Evolutionary conservation across 495 filamentous ascomycete genomes (phyloP).

Genomic region (Peziza echinospora): DNA sequence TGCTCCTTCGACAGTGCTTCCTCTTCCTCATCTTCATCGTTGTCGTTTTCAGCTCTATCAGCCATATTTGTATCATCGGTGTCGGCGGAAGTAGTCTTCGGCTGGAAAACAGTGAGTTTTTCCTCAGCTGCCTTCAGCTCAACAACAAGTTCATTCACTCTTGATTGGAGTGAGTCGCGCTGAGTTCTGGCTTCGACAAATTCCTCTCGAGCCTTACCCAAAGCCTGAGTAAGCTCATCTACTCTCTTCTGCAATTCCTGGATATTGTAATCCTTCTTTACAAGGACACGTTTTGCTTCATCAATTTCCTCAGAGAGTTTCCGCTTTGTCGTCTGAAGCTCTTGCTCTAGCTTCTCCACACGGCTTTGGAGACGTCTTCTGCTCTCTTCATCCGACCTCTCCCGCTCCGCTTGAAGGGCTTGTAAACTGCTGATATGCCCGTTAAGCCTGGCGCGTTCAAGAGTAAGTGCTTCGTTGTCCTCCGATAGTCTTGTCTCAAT

Average conservation of each 20-base stretch:
- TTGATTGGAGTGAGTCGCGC: constrained; percentile 64
- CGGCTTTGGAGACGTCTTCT: constrained; percentile 54
- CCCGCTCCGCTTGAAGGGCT: constrained; percentile 71
- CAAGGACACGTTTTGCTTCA: constrained; percentile 50
- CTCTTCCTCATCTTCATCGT: constrained; percentile 28
- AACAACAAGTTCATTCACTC: constrained; percentile 70
- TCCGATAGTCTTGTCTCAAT: constrained; percentile 71
- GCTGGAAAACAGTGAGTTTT: constrained; percentile 53
- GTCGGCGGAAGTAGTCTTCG: constrained; percentile 33
- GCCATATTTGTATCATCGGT: too few species aligned
- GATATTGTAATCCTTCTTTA: constrained; percentile 71
- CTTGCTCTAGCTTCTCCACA: constrained; percentile 53
- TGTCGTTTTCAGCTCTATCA: constrained; percentile 14
- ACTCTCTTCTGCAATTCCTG: constrained; percentile 71
- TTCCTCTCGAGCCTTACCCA: constrained; percentile 61
- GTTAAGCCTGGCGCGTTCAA: constrained; percentile 66
- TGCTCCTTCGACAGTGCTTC: constrained; percentile 51
- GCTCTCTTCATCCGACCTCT: constrained; percentile 61
- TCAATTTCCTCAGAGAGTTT: constrained; percentile 70
- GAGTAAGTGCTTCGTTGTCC: constrained; percentile 63
- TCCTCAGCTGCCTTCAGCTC: constrained; percentile 79
- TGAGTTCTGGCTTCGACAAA: constrained; percentile 61
- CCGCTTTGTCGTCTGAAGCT: constrained; percentile 55
- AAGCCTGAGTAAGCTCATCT: constrained; percentile 63
- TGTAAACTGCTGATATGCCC: constrained; percentile 58